Base-by-base conservation (phyloP, 2,329 filamentous ascomycete species). In the Thelonectria discophora region DNA sequence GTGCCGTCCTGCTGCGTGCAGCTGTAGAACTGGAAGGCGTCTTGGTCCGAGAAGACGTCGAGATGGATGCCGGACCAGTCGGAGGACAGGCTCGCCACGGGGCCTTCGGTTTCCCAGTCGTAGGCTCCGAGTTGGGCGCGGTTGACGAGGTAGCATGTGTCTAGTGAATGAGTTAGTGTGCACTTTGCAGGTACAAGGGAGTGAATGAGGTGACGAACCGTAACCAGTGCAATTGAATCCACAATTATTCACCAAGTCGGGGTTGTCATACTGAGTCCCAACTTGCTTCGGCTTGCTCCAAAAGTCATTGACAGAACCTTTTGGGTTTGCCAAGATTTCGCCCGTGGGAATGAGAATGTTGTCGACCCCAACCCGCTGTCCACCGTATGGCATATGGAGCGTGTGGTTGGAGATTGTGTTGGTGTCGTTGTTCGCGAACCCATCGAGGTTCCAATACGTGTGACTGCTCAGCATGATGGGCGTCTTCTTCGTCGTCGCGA, bases 11-110 rank as follows among this genome's bases (percentile, higher is more conserved):
- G 88, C 20, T 86, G 86, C 70, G 87, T 88, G 82, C 94, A 97
- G 64, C 86, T 88, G 82, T 97, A 97, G 70, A 97, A 84, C 79
- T 97, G 94, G 78, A 96, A 88, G 3, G 92, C 93, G 11, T 91
- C 87, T 80, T 97, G 93, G 79, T 97, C 92, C 8, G 89, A 88
- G 77, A 84, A 92, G 69, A 97, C 81, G 60, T 97, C 91, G 59
- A 97, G 74, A 74, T 88, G 87, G 76, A 97, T 97, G 49, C 94
- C 94, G 0, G 90, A 93, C 85, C 87, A 93, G 5, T 85, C 82
- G 39, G 89, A 91, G 3, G 87, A 87, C 27, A 97, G 80, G 8
- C 85, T 86, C 0, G 93, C 88, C 2, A 89, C 83, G 37, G 86
- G 89, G 20, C 81, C 79, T 43, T 81, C 77, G 1, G 76, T 81